Conservation (phyloP, 2,329 filamentous ascomycete species). For the Sarocladiaceae sp. region DNA sequence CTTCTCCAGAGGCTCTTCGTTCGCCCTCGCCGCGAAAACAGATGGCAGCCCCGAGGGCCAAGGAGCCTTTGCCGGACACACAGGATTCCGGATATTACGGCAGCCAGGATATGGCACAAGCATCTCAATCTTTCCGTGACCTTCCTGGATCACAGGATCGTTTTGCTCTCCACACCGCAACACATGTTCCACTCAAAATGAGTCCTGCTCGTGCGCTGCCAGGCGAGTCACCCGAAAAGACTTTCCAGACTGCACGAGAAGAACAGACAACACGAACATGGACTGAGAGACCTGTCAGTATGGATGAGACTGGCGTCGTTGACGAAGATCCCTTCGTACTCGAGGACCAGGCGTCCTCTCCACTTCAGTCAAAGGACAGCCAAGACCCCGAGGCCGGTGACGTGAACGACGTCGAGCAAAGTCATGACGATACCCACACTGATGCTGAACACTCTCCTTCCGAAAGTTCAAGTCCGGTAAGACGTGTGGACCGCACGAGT, state of each 20-base stretch:
- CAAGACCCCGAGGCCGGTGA: background rate
- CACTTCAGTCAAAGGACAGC: background rate
- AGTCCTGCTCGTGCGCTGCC: conserved; percentile 23
- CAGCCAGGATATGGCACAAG: conserved; percentile 44
- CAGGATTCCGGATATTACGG: conserved; percentile 70
- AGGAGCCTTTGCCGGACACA: conserved; percentile 17
- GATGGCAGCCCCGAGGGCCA: conserved; percentile 25
- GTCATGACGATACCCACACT: background rate
- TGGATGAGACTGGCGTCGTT: background rate
- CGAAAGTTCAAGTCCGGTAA: conserved; percentile 68
- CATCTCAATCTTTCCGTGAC: conserved; percentile 5
- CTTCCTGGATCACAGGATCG: background rate
- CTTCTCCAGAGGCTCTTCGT: background rate
- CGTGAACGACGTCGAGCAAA: background rate
- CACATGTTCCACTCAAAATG: conserved; percentile 15
- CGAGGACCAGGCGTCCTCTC: background rate
- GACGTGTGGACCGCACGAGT: conserved; percentile 81
- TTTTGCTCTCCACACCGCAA: conserved; percentile 12
- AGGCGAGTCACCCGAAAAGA: conserved; percentile 28
- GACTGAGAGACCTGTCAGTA: background rate
- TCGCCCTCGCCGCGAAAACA: conserved; percentile 20
- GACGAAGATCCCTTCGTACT: background rate
- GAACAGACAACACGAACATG: conserved; percentile 31
- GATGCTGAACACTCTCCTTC: conserved; percentile 58
- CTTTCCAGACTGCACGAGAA: conserved; percentile 40